A percentile compares a stretch with the other conserved stretches of the same genome.
Evolutionary conservation across 208 protist genomes (phyloP).

Genomic region (Novymonas esmeraldas): DNA sequence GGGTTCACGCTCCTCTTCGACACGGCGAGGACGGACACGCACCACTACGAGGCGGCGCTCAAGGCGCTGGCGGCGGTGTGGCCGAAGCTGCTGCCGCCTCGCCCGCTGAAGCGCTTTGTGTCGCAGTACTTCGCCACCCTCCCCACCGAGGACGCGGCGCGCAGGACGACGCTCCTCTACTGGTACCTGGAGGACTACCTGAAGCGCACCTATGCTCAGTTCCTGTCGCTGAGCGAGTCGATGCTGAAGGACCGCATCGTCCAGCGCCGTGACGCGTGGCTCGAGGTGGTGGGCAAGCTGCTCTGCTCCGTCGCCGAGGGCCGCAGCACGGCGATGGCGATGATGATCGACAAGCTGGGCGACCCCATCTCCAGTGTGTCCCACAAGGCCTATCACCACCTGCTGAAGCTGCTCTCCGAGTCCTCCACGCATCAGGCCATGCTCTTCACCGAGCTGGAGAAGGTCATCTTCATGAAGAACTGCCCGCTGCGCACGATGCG

Average conservation of each 20-base stretch:
- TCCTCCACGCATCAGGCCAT: constrained; percentile 84
- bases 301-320: constrained; percentile 84
- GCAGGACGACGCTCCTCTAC: constrained; percentile 80
- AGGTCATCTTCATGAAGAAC: constrained; percentile 91
- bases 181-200: constrained; percentile 94
- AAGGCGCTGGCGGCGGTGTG: constrained; percentile 89
- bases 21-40: constrained; percentile 85
- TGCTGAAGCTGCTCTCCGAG: constrained; percentile 82
- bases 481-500: constrained; percentile 88
- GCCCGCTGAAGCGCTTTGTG: constrained; percentile 87
- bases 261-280: constrained; percentile 85
- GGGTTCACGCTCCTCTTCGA: constrained; percentile 91
- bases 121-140: constrained; percentile 93
- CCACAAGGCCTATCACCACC: constrained; percentile 89
- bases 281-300: constrained; percentile 87
- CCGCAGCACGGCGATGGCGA: constrained; percentile 77
- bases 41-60: constrained; percentile 91
- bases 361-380: constrained; percentile 73
- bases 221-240: constrained; percentile 83
- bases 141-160: constrained; percentile 57
- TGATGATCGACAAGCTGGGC: constrained; percentile 93
- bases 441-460: constrained; percentile 91
- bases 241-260: constrained; percentile 91
- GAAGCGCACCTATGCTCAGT: constrained; percentile 90
- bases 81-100: constrained; percentile 84